A percentile compares a stretch with the other conserved stretches of the same genome.
Evolutionary conservation across 805 yeast genomes (phyloP).

Genomic region (Maudiozyma barnettii): DNA sequence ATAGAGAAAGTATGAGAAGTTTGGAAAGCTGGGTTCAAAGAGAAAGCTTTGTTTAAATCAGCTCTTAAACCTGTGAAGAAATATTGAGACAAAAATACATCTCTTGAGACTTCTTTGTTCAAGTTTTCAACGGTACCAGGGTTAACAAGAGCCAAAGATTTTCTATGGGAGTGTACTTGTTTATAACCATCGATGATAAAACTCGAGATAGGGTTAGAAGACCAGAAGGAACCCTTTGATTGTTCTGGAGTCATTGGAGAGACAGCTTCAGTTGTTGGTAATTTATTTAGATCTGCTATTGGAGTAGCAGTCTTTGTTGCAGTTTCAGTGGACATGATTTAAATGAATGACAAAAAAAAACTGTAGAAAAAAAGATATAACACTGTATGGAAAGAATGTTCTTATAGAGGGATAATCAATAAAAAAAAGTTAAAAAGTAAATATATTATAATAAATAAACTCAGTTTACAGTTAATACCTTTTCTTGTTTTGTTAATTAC

Average conservation of each 20-base stretch:
- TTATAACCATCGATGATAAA: slow-evolving; percentile 69
- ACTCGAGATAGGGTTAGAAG: slow-evolving; percentile 73
- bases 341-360: too few relatives aligned
- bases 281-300: slow-evolving; percentile 35
- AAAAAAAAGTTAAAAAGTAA: too few relatives aligned
- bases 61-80: slow-evolving; percentile 94
- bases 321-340: neutral
- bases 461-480: too few relatives aligned
- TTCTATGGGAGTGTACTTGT: slow-evolving; percentile 67
- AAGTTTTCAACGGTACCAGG: slow-evolving; percentile 94
- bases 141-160: slow-evolving; percentile 69
- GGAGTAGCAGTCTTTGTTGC: neutral
- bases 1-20: slow-evolving; percentile 86
- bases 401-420: too few relatives aligned
- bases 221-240: slow-evolving; percentile 50
- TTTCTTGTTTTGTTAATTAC: too few relatives aligned
- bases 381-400: too few relatives aligned
- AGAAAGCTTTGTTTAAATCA: slow-evolving; percentile 85
- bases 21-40: slow-evolving; percentile 91
- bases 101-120: slow-evolving; percentile 87
- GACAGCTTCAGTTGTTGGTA: slow-evolving; percentile 52
- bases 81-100: slow-evolving; percentile 82
- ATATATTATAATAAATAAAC: too few relatives aligned
- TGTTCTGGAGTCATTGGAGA: slow-evolving; percentile 44
- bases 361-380: too few relatives aligned